Conservation (phyloP, 257 asterid species). For the Solanum tacnaense region DNA sequence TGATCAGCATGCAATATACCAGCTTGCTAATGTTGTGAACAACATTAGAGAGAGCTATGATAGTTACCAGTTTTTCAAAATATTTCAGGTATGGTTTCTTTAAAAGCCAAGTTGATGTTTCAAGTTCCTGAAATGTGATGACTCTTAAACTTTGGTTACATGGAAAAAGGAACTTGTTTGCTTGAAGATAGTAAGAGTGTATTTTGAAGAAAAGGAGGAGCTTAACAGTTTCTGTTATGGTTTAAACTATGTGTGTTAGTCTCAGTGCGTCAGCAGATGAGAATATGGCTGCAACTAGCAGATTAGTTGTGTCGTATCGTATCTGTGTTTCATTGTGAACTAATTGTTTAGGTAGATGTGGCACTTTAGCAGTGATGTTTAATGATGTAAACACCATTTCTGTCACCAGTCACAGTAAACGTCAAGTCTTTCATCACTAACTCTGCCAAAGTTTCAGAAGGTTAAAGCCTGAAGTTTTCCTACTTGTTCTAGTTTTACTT, state of each 20-base stretch:
- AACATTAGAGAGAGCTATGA: slow-evolving; percentile 83
- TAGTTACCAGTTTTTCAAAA: slow-evolving; percentile 81
- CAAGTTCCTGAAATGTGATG: not conserved
- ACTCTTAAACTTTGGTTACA: not conserved
- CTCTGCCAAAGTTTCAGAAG: not conserved
- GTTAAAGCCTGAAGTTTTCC: not conserved
- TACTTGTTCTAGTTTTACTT: not conserved
- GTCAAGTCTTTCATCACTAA: not conserved
- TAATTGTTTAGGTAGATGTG: not conserved
- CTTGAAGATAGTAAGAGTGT: not conserved
- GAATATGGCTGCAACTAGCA: not conserved
- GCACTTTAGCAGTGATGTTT: not conserved
- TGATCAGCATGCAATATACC: slow-evolving; percentile 82
- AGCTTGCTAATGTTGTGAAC: slow-evolving; percentile 67
- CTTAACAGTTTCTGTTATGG: not conserved
- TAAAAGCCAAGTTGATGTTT: not conserved
- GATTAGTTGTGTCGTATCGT: not conserved
- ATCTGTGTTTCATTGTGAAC: not conserved
- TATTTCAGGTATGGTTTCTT: slow-evolving; percentile 59
- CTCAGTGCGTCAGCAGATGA: not conserved
- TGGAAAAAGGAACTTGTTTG: not conserved
- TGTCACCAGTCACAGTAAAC: not conserved
- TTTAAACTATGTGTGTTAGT: not conserved
- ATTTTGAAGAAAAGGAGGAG: not conserved
- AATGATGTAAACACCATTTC: not conserved